These are phyloP conservation scores for Saccharomycopsis sp. DNA, from an alignment of 805 yeast genomes.

Conservation along the genomic window DNA sequence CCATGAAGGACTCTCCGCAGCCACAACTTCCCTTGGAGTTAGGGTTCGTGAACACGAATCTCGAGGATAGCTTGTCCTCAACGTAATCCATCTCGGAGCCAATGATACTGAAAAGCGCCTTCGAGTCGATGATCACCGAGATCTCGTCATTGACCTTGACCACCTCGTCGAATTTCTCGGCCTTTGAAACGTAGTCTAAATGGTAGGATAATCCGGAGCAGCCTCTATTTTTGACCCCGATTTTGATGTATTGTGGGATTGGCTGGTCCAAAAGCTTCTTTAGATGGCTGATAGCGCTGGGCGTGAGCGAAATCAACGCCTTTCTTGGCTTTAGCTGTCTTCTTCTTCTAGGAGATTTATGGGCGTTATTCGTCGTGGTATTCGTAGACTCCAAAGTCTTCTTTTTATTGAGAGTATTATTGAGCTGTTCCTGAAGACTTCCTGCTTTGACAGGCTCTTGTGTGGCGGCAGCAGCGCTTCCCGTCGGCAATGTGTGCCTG, in stretches of 20 bases:
- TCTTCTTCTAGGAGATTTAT: slow-evolving; percentile 35
- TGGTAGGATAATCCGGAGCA: slow-evolving; percentile 94
- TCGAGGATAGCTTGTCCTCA: slow-evolving; percentile 82
- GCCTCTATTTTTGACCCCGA: slow-evolving; percentile 94
- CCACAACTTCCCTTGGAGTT: slow-evolving; percentile 98
- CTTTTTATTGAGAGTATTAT: slow-evolving; percentile 1
- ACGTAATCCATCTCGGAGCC: slow-evolving; percentile 99
- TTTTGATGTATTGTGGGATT: slow-evolving; percentile 79
- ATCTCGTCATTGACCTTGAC: slow-evolving; percentile 86
- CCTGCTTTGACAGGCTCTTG: too few species aligned
- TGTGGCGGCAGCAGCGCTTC: neutral
- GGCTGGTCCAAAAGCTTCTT: slow-evolving; percentile 66
- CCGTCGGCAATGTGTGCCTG: slow-evolving; percentile 12
- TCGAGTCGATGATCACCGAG: slow-evolving; percentile 86
- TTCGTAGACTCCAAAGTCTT: neutral
- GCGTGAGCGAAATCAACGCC: slow-evolving; percentile 77
- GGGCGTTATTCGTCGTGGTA: neutral
- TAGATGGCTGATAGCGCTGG: slow-evolving; percentile 70
- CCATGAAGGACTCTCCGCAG: slow-evolving; percentile 98
- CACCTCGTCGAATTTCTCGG: slow-evolving; percentile 93
- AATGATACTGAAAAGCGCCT: slow-evolving; percentile 90
- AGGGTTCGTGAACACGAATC: slow-evolving; percentile 91
- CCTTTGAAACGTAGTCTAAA: slow-evolving; percentile 79
- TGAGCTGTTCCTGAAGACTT: neutral
- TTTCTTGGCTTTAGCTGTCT: slow-evolving; percentile 79